Evolutionary conservation across 345 rosid species (phyloP).

Genomic region (Lepidium aucheri): DNA sequence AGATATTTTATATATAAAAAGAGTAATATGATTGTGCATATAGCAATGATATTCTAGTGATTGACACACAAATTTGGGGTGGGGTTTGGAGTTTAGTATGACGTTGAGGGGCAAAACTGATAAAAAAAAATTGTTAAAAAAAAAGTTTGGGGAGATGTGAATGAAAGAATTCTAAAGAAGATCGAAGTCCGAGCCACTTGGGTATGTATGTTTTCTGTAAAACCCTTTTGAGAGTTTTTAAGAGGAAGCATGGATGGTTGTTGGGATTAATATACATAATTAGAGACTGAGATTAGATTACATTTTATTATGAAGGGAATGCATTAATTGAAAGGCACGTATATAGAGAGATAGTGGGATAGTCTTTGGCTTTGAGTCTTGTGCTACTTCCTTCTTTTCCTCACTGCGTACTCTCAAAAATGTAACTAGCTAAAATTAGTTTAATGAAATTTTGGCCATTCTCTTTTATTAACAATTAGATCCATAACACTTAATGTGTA

Average conservation of each 20-base stretch:
- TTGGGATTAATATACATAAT: not conserved
- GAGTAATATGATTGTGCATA: conserved; percentile 16
- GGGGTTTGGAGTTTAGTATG: conserved; percentile 13
- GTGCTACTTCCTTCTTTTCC: conserved; percentile 22
- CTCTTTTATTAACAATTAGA: too few species aligned
- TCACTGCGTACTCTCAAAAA: not conserved
- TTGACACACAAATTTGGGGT: conserved; percentile 7
- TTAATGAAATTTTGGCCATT: too few species aligned
- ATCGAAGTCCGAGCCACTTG: conserved; percentile 17
- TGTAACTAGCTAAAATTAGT: too few species aligned
- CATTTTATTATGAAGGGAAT: not conserved
- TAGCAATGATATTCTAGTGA: conserved; percentile 23
- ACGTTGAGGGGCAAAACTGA: conserved; percentile 4
- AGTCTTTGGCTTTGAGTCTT: conserved; percentile 24
- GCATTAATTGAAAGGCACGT: conserved; percentile 27
- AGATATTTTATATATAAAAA: not conserved
- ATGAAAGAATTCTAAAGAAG: conserved; percentile 7
- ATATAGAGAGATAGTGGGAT: conserved; percentile 20
- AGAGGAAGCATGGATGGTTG: conserved; percentile 19
- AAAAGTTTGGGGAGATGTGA: not conserved
- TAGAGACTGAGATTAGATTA: not conserved
- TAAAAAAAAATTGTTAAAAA: too few species aligned
- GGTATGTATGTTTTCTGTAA: conserved; percentile 24
- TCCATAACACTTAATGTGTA: too few species aligned
- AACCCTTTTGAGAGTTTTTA: not conserved